Conservation (phyloP, 768 basidiomycete species). For the Tricholoma terreum region DNA sequence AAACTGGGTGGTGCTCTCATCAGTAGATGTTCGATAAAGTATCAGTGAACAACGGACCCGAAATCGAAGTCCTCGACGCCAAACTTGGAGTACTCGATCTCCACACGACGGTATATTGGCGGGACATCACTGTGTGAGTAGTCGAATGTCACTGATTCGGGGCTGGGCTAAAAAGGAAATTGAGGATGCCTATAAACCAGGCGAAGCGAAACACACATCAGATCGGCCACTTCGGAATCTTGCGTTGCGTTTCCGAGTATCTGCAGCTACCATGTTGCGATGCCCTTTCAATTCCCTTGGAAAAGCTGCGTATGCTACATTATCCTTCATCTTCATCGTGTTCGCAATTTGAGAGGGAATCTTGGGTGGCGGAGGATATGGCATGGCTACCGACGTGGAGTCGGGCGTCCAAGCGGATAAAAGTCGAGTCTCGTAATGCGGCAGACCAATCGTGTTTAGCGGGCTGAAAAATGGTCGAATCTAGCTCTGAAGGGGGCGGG, state of each 20-base stretch:
- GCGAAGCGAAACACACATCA: conserved; percentile 37
- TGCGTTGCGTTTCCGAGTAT: conserved; percentile 52
- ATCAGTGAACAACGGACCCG: conserved; percentile 48
- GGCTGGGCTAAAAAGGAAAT: conserved; percentile 39
- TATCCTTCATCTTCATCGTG: conserved; percentile 84
- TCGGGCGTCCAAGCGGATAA: conserved; percentile 67
- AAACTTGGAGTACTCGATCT: conserved; percentile 98
- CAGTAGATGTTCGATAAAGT: conserved; percentile 2
- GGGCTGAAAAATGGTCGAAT: conserved; percentile 48
- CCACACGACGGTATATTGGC: conserved; percentile 82
- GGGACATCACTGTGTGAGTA: conserved; percentile 63
- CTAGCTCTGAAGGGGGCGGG: neutral
- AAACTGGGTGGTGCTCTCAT: conserved; percentile 47
- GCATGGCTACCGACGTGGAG: conserved; percentile 36
- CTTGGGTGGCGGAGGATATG: conserved; percentile 67
- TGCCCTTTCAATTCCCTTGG: conserved; percentile 84
- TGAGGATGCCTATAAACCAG: neutral
- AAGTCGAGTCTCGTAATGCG: conserved; percentile 71
- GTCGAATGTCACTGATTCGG: conserved; percentile 51
- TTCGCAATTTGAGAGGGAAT: conserved; percentile 78
- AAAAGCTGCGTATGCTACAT: conserved; percentile 83
- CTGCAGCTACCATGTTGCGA: conserved; percentile 68
- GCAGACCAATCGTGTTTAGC: conserved; percentile 85
- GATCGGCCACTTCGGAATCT: conserved; percentile 84
- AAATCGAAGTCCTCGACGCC: conserved; percentile 99